These are phyloP conservation scores for Aspergillus sp. DNA, from an alignment of 2,329 filamentous ascomycete species.

Conservation along the genomic window DNA sequence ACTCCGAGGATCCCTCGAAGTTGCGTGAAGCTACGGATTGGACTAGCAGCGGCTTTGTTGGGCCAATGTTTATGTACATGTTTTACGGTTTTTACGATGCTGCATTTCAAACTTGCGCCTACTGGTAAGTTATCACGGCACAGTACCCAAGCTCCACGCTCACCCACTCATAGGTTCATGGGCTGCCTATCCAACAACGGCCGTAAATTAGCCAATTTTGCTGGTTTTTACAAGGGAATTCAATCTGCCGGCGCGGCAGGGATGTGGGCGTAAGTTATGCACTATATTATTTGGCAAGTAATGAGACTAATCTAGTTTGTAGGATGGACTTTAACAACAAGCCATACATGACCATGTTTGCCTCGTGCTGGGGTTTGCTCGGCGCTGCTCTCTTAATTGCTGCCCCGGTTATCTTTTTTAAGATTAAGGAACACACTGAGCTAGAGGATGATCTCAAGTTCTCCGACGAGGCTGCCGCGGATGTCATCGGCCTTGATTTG, in stretches of 20 bases:
- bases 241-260: constrained; percentile 80
- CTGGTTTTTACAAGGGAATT: constrained; percentile 86
- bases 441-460: constrained; percentile 81
- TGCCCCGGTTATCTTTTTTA: constrained; percentile 73
- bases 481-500: constrained; percentile 52
- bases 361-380: constrained; percentile 72
- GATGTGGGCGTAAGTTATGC: constrained; percentile 42
- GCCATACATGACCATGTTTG: constrained; percentile 72
- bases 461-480: constrained; percentile 76
- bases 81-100: constrained; percentile 90
- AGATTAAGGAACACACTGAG: constrained; percentile 77
- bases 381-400: constrained; percentile 73
- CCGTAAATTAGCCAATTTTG: constrained; percentile 87
- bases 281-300: neutral
- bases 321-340: constrained; percentile 64
- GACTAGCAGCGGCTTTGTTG: constrained; percentile 66
- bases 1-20: constrained; percentile 14
- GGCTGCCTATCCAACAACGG: constrained; percentile 89
- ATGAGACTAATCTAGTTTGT: constrained; percentile 50
- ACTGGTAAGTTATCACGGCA: constrained; percentile 62
- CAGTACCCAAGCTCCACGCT: neutral
- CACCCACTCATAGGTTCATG: constrained; percentile 66
- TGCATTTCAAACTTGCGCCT: constrained; percentile 83
- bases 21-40: constrained; percentile 56
- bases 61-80: constrained; percentile 84